Conservation (phyloP, 257 asterid genomes). For the Rauvolfia tetraphylla region DNA sequence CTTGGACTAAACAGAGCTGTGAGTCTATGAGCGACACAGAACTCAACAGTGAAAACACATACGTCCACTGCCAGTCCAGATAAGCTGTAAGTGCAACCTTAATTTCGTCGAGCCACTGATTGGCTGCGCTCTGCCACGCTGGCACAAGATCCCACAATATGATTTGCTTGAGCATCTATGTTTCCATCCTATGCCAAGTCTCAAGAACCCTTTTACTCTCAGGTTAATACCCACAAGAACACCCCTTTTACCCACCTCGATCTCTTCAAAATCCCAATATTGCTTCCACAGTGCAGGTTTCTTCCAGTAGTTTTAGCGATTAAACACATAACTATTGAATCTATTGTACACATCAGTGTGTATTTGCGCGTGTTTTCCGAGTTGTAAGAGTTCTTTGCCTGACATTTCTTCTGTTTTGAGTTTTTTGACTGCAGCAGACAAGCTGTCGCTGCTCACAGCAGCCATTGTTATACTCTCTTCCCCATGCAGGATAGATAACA, state of each 20-base stretch:
- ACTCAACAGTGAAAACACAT: slow-evolving; percentile 36
- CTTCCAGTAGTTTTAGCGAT: neutral
- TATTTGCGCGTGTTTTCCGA: slow-evolving; percentile 12
- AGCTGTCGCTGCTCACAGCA: slow-evolving; percentile 35
- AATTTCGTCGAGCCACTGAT: slow-evolving; percentile 76
- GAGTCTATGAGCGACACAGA: slow-evolving; percentile 6
- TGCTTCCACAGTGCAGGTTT: slow-evolving; percentile 27
- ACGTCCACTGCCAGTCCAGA: slow-evolving; percentile 32
- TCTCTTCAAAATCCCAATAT: slow-evolving; percentile 67
- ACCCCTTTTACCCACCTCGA: slow-evolving; percentile 57
- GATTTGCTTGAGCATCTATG: slow-evolving; percentile 45
- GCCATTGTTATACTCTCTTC: slow-evolving; percentile 42
- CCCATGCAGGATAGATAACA: slow-evolving; percentile 27
- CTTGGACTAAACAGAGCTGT: neutral
- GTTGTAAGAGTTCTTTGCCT: slow-evolving; percentile 43
- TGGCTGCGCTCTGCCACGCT: slow-evolving; percentile 67
- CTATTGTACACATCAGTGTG: slow-evolving; percentile 8
- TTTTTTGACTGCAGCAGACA: slow-evolving; percentile 28
- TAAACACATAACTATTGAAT: neutral
- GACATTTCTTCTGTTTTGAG: slow-evolving; percentile 16
- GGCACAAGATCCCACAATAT: slow-evolving; percentile 69
- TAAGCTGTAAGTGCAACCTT: slow-evolving; percentile 55
- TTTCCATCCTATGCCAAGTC: slow-evolving; percentile 31
- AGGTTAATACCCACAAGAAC: slow-evolving; percentile 38
- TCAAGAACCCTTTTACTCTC: slow-evolving; percentile 26